Evolutionary conservation across 768 basidiomycete species (phyloP).

Genomic region (Cystobasidium tubakii): DNA sequence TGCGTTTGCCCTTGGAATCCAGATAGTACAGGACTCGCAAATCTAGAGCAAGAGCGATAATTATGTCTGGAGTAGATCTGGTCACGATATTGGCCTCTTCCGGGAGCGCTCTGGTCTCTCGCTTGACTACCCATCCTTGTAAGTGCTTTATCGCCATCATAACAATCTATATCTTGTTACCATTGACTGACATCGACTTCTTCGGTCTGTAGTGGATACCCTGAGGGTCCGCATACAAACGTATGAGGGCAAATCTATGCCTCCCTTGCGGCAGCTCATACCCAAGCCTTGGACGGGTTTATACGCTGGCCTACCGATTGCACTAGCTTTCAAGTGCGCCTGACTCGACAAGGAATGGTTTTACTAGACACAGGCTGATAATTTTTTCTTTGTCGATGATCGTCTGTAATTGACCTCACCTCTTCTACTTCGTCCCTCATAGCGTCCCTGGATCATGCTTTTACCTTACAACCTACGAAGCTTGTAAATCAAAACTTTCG

Average conservation of each 20-base stretch:
- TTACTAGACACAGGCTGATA: too few relatives aligned
- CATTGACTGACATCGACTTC: neutral
- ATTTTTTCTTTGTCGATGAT: too few relatives aligned
- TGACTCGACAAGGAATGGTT: too few relatives aligned
- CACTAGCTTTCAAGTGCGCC: slow-evolving; percentile 40
- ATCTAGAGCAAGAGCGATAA: too few relatives aligned
- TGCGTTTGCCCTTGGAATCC: too few relatives aligned
- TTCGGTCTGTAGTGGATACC: slow-evolving; percentile 40
- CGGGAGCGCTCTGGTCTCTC: slow-evolving; percentile 29
- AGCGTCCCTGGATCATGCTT: slow-evolving; percentile 40
- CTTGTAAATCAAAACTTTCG: slow-evolving; percentile 15
- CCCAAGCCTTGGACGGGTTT: slow-evolving; percentile 37
- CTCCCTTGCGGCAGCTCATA: slow-evolving; percentile 40
- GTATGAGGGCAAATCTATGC: slow-evolving; percentile 37
- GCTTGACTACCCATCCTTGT: slow-evolving; percentile 42
- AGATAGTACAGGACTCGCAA: too few relatives aligned
- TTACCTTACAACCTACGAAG: slow-evolving; percentile 43
- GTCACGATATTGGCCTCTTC: slow-evolving; percentile 27
- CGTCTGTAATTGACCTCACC: neutral
- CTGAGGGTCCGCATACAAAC: slow-evolving; percentile 43
- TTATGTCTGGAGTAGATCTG: slow-evolving; percentile 29
- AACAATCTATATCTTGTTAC: too few relatives aligned
- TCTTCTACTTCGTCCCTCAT: neutral
- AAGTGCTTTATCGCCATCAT: neutral
- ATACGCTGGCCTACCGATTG: slow-evolving; percentile 43